Evolutionary conservation across 2,329 filamentous ascomycete genomes (phyloP).

Genomic region (Sphaerulina musiva): DNA sequence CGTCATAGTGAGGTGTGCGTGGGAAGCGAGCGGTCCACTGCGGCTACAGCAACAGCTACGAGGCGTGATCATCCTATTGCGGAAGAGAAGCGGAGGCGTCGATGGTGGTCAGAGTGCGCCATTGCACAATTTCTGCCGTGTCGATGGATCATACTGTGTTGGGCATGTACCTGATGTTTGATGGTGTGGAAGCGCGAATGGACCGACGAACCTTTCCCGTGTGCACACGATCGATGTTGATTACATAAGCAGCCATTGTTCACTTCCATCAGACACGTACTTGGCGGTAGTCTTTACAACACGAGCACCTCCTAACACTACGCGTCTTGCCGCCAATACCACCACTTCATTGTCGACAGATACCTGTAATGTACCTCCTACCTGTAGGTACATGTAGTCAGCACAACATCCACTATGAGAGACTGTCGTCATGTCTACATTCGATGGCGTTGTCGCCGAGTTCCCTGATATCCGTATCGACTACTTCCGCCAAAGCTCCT

Average conservation of each 20-base stretch:
- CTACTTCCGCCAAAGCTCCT: conserved; percentile 56
- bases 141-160: too few species aligned
- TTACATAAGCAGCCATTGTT: too few species aligned
- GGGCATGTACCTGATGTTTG: too few species aligned
- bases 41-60: background rate
- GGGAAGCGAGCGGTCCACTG: conserved; percentile 2
- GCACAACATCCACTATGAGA: conserved; percentile 6
- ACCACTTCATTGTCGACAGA: background rate
- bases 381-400: conserved; percentile 8
- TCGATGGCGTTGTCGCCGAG: conserved; percentile 64
- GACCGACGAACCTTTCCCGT: too few species aligned
- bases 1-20: conserved; percentile 10
- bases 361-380: background rate
- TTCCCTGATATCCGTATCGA: conserved; percentile 80
- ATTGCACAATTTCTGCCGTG: too few species aligned
- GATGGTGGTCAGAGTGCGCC: too few species aligned
- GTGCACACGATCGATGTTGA: too few species aligned
- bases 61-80: background rate
- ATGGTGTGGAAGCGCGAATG: too few species aligned
- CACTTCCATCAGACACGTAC: too few species aligned
- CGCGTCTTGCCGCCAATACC: background rate
- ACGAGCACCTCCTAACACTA: too few species aligned
- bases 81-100: background rate
- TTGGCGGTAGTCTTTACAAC: too few species aligned
- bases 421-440: conserved; percentile 62